A percentile compares a stretch with the other conserved stretches of the same genome.
These are phyloP conservation scores for Oropetium thomaeum DNA, from an alignment of 176 grass and related monocot species.

Conservation along the genomic window DNA sequence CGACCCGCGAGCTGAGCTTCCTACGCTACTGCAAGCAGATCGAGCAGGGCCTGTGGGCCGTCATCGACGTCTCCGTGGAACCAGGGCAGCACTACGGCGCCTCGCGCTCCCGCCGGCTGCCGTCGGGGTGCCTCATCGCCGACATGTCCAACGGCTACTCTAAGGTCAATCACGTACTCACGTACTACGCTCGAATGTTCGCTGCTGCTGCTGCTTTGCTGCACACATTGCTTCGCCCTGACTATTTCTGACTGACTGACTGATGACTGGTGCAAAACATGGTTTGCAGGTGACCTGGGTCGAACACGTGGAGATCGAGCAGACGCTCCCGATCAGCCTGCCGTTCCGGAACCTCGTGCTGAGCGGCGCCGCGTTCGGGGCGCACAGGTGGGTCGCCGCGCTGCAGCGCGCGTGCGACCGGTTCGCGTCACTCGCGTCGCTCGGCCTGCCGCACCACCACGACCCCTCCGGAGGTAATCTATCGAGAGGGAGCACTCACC, in stretches of 20 bases:
- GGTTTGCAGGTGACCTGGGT: conserved; percentile 84
- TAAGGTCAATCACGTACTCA: too few relatives aligned
- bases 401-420: conserved; percentile 83
- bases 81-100: too few relatives aligned
- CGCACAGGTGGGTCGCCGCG: conserved; percentile 69
- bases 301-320: conserved; percentile 80
- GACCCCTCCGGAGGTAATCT: conserved; percentile 55
- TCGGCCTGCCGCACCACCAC: conserved; percentile 40
- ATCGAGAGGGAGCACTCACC: neutral
- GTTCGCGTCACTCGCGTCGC: conserved; percentile 48
- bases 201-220: too few relatives aligned
- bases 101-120: conserved; percentile 58
- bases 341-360: conserved; percentile 73
- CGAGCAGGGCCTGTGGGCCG: conserved; percentile 77
- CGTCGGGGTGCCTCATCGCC: conserved; percentile 83
- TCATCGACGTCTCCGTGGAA: too few relatives aligned
- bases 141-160: conserved; percentile 92
- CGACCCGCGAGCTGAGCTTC: conserved; percentile 78
- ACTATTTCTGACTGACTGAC: too few relatives aligned
- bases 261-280: too few relatives aligned
- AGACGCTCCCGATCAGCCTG: conserved; percentile 49
- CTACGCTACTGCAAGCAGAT: conserved; percentile 96
- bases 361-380: conserved; percentile 74
- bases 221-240: too few relatives aligned
- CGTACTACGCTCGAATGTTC: too few relatives aligned